Evolutionary conservation across 2,329 filamentous ascomycete genomes (phyloP), one percentile per base, ranked within the genome.

Genomic region (Pseudocercospora fijiensis): DNA sequence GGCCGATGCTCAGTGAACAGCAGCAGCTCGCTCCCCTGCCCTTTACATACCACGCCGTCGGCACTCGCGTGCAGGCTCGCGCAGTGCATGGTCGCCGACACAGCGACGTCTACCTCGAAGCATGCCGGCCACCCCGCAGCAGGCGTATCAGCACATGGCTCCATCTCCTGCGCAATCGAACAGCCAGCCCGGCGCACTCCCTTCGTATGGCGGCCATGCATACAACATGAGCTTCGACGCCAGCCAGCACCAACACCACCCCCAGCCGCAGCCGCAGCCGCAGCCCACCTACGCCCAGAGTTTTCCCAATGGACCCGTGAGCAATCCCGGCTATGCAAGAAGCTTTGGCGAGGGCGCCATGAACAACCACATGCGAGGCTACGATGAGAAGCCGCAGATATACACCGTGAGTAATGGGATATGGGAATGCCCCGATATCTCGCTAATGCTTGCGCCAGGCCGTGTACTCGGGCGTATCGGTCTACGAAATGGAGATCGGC

Each of bases 401-500:
- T 83, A 83, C 69, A 83, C 81, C 8, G 80, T 82, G 71, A 57
- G 78, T 70, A 24, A 45, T 26, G 18, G 41, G 11, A 26, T 24
- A 30, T 24, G 33, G 45, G 37, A 33, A 33, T 60, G 51, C 64
- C 67, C 28, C 66, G 33, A 49, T 51, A 30, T 27, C n/a, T 33
- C 33, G 30, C 26, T 18, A 22, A 49, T 18, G 28, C 45, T 4
- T 30, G 16, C 43, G 16, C 58, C 66, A 86, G 87, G 94, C 94
- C 65, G 90, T 96, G 45, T 98, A 98, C 77, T 98, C 94, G 7
- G 92, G 93, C 70, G 92, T 98, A 52, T 89, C 94, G 65, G 95
- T 99, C 16, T 99, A 98, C 81, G 95, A 99, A 79, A 97, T 98
- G 92, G 93, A 97, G 77, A 90, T 98, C 65, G 96, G 96, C 76